A percentile compares a stretch with the other conserved stretches of the same genome.
These are phyloP conservation scores for Mucor indicus DNA, from an alignment of 371 early-diverging fungal species.

Conservation along the genomic window DNA sequence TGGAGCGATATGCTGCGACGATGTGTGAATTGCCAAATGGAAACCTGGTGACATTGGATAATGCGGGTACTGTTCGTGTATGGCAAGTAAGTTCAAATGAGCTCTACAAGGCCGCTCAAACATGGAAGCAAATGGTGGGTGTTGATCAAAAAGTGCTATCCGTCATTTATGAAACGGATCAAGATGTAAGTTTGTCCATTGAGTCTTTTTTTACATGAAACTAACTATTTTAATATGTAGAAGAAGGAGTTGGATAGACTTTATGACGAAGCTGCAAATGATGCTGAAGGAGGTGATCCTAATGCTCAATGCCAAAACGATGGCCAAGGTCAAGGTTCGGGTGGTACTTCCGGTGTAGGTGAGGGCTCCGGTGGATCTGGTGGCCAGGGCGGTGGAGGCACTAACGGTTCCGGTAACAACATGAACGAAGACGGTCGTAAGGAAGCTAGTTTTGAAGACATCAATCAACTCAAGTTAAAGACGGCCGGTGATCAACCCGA, in stretches of 20 bases:
- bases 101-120: conserved; percentile 57
- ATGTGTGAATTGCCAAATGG: conserved; percentile 70
- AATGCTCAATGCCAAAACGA: conserved; percentile 31
- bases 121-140: conserved; percentile 77
- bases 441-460: conserved; percentile 66
- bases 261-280: conserved; percentile 39
- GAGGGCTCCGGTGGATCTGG: conserved; percentile 29
- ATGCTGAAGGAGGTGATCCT: conserved; percentile 34
- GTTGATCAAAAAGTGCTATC: conserved; percentile 62
- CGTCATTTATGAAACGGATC: conserved; percentile 63
- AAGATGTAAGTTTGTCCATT: conserved; percentile 22
- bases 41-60: conserved; percentile 65
- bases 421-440: conserved; percentile 60
- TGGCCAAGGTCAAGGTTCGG: conserved; percentile 28
- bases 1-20: conserved; percentile 51
- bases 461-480: conserved; percentile 55
- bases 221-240: background rate
- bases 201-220: background rate
- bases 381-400: conserved; percentile 30
- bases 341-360: conserved; percentile 27
- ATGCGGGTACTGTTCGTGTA: conserved; percentile 61
- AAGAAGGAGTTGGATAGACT: conserved; percentile 5
- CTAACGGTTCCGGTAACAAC: conserved; percentile 39
- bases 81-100: conserved; percentile 66
- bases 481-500: conserved; percentile 45